phyloP scores from a whole-genome alignment of 2,329 filamentous ascomycete species.

The Beauveria scarabaeidicola region DNA sequence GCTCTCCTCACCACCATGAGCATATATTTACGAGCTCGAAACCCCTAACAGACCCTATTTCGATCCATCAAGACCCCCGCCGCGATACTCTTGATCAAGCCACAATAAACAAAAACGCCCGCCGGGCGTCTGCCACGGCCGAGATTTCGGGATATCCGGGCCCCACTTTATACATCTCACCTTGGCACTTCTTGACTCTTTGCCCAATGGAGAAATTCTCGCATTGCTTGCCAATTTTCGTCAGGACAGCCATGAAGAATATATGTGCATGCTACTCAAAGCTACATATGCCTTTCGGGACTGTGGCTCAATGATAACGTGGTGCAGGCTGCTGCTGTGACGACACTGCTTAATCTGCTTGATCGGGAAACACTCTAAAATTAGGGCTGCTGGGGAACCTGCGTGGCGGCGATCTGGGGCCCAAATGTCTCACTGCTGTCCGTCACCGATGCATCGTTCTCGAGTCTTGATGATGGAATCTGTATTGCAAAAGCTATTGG shows the following conservation, averaged over 20 bases:
- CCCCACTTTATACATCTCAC: not conserved
- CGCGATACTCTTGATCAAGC: not conserved
- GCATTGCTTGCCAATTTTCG: not conserved
- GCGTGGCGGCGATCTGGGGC: not conserved
- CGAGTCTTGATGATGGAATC: not conserved
- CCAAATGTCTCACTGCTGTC: not conserved
- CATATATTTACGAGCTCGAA: no score
- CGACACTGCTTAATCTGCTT: not conserved
- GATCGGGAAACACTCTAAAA: slow-evolving; percentile 2
- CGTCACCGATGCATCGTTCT: not conserved
- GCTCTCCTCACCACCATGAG: no score
- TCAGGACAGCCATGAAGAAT: no score
- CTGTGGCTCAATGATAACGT: no score
- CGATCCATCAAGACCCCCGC: no score
- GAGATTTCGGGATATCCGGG: no score
- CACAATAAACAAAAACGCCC: not conserved
- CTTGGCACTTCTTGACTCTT: not conserved
- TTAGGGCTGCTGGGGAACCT: not conserved
- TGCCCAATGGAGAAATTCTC: not conserved
- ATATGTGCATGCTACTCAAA: no score
- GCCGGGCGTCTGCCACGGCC: not conserved
- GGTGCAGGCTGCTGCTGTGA: not conserved
- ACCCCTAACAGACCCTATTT: no score
- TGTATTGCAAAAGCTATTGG: not conserved
- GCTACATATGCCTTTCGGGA: no score